Evolutionary conservation across 2,329 filamentous ascomycete species (phyloP).

Genomic region (Alternaria postmessia): DNA sequence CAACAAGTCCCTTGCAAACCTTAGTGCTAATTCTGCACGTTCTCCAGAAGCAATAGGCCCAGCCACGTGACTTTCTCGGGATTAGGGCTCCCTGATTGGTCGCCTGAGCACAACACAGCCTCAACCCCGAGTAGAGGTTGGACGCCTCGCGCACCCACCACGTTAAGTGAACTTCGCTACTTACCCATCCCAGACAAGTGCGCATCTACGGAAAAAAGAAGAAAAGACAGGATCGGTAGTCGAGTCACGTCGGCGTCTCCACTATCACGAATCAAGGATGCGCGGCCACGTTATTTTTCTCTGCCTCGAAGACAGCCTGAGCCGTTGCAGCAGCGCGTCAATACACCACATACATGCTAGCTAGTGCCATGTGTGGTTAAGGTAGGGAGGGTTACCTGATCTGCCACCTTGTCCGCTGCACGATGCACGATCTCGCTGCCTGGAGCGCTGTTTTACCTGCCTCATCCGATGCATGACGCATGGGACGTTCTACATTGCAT

Average conservation of each 20-base stretch:
- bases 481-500: background rate
- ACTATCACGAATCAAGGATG: constrained; percentile 6
- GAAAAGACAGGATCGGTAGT: constrained; percentile 2
- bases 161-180: background rate
- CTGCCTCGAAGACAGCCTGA: constrained; percentile 19
- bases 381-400: background rate
- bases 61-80: constrained; percentile 4
- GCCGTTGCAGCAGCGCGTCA: constrained; percentile 4
- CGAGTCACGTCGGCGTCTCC: background rate
- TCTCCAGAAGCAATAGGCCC: background rate
- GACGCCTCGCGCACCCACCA: constrained; percentile 5
- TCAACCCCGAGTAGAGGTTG: constrained; percentile 15
- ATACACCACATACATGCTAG: constrained; percentile 1
- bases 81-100: background rate
- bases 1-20: background rate
- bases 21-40: background rate
- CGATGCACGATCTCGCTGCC: constrained; percentile 7
- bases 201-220: background rate
- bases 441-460: constrained; percentile 6
- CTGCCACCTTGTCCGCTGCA: constrained; percentile 2
- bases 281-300: constrained; percentile 1
- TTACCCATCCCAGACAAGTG: background rate
- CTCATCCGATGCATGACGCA: constrained; percentile 6
- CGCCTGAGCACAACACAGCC: constrained; percentile 9
- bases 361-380: background rate